phyloP scores from a whole-genome alignment of 2,329 filamentous ascomycete genomes.

The Byssothecium circinans region DNA sequence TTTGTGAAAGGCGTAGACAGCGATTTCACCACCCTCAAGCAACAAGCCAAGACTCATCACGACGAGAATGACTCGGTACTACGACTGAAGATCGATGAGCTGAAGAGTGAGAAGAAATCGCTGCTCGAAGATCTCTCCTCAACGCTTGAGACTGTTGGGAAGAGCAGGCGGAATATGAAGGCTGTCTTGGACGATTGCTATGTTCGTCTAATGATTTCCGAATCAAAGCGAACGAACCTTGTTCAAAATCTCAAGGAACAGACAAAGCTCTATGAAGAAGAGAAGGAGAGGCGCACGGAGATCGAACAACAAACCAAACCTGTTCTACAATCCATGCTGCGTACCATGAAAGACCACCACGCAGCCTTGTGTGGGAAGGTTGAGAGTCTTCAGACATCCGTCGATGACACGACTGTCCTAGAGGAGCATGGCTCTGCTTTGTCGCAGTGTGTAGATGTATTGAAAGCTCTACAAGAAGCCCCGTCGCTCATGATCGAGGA shows the following conservation, averaged over 20 bases:
- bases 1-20: slow-evolving; percentile 30
- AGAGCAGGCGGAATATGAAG: slow-evolving; percentile 17
- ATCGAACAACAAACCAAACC: slow-evolving; percentile 25
- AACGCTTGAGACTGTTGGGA: slow-evolving; percentile 12
- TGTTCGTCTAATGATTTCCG: slow-evolving; percentile 10
- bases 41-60: slow-evolving; percentile 9
- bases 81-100: slow-evolving; percentile 19
- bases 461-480: slow-evolving; percentile 19
- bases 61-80: slow-evolving; percentile 15
- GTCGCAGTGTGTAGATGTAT: slow-evolving; percentile 19
- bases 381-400: slow-evolving; percentile 10
- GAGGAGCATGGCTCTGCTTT: slow-evolving; percentile 5
- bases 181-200: slow-evolving; percentile 20
- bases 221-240: slow-evolving; percentile 17
- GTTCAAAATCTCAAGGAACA: slow-evolving; percentile 14
- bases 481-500: slow-evolving; percentile 24
- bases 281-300: slow-evolving; percentile 22
- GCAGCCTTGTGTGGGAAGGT: slow-evolving; percentile 19
- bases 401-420: slow-evolving; percentile 6
- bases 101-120: slow-evolving; percentile 22
- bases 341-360: slow-evolving; percentile 14
- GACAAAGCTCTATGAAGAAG: slow-evolving; percentile 16
- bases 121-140: slow-evolving; percentile 17
- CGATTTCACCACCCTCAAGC: slow-evolving; percentile 29
- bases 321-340: slow-evolving; percentile 17